Percentiles rank a stretch among this genome's conserved stretches.
Evolutionary conservation across 305 asterid species (phyloP).

Genomic region (Rubia peregrina): DNA sequence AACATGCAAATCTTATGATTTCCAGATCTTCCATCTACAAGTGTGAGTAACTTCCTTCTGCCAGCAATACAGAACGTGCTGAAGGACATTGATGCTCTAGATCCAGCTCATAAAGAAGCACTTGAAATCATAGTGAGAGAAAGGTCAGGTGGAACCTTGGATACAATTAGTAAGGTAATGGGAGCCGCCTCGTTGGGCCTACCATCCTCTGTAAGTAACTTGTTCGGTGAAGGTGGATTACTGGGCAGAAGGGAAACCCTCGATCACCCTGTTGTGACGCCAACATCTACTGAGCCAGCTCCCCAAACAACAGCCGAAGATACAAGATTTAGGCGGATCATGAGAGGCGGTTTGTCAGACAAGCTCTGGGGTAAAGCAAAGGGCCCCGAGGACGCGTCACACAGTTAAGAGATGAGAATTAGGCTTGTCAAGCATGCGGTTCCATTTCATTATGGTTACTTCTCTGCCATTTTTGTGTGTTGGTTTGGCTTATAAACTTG

Average conservation of each 20-base stretch:
- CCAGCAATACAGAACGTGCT: slow-evolving; percentile 89
- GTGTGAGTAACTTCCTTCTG: slow-evolving; percentile 69
- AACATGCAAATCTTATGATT: slow-evolving; percentile 1
- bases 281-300: slow-evolving; percentile 25
- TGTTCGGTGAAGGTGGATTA: slow-evolving; percentile 82
- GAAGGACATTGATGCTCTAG: slow-evolving; percentile 83
- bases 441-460: background rate
- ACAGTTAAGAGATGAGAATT: slow-evolving; percentile 30
- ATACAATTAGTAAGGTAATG: slow-evolving; percentile 85
- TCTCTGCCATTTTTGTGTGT: slow-evolving; percentile 1
- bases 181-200: slow-evolving; percentile 79
- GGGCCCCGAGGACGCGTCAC: slow-evolving; percentile 47
- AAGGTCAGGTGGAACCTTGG: slow-evolving; percentile 82
- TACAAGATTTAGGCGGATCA: slow-evolving; percentile 80
- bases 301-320: slow-evolving; percentile 61
- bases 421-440: slow-evolving; percentile 10
- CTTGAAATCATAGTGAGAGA: slow-evolving; percentile 86
- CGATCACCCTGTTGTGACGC: slow-evolving; percentile 31
- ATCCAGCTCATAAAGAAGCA: slow-evolving; percentile 99
- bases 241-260: slow-evolving; percentile 67
- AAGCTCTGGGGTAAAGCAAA: slow-evolving; percentile 85
- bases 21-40: slow-evolving; percentile 69
- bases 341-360: slow-evolving; percentile 84
- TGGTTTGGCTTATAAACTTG: background rate
- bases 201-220: slow-evolving; percentile 77